Conservation (phyloP, 441 rosid species). For the Corymbia calophylla region DNA sequence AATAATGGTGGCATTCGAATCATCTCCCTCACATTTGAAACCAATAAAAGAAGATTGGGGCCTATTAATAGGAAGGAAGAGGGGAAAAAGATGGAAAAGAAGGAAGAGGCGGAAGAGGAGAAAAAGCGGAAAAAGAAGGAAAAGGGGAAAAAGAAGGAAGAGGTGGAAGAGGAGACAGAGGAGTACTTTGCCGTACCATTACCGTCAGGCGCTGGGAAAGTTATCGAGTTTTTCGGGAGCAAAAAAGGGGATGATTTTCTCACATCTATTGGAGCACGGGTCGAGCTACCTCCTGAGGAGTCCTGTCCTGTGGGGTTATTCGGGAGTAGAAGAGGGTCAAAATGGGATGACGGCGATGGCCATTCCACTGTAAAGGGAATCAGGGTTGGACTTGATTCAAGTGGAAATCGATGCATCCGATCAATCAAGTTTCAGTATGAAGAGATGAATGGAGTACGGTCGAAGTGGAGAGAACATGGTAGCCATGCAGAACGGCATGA, state of each 20-base stretch:
- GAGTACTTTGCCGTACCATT: background rate
- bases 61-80: background rate
- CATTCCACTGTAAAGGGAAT: background rate
- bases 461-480: too few relatives aligned
- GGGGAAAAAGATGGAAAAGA: too few relatives aligned
- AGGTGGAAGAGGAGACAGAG: too few relatives aligned
- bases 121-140: too few relatives aligned
- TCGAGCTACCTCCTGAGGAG: background rate
- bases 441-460: too few relatives aligned
- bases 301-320: background rate
- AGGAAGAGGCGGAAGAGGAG: too few relatives aligned
- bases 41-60: background rate
- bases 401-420: background rate
- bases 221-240: background rate
- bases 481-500: too few relatives aligned
- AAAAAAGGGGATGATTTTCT: background rate
- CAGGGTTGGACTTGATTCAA: background rate
- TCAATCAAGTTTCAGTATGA: background rate
- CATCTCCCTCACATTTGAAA: background rate
- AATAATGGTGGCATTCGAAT: too few relatives aligned
- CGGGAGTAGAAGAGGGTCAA: background rate
- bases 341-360: background rate
- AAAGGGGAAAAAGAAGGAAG: too few relatives aligned
- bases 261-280: background rate
- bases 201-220: background rate